Percentiles rank a stretch among this genome's conserved stretches.
phyloP scores from a whole-genome alignment of 768 basidiomycete genomes.

The Tulasnella sp. region DNA sequence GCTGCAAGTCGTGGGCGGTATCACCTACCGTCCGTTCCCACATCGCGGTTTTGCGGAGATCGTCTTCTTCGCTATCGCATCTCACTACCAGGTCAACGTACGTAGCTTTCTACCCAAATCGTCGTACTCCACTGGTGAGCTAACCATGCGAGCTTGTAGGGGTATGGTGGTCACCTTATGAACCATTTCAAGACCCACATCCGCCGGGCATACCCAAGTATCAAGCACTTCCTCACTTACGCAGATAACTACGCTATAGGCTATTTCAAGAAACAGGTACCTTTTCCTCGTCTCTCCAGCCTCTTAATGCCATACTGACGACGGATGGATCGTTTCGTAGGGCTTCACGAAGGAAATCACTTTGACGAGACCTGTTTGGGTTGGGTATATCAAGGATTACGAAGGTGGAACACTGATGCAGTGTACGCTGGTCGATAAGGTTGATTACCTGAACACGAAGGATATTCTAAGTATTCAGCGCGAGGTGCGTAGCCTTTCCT shows the following conservation, averaged over 20 bases:
- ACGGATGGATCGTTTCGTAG: slow-evolving; percentile 18
- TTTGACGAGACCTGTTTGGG: slow-evolving; percentile 86
- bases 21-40: slow-evolving; percentile 93
- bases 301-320: not conserved
- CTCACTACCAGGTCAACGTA: slow-evolving; percentile 96
- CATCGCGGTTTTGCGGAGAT: slow-evolving; percentile 95
- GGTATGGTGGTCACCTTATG: slow-evolving; percentile 98
- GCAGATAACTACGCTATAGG: slow-evolving; percentile 99
- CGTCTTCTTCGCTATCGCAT: slow-evolving; percentile 96
- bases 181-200: slow-evolving; percentile 96
- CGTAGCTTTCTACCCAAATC: slow-evolving; percentile 20
- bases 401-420: slow-evolving; percentile 97
- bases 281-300: not conserved
- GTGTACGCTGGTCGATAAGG: slow-evolving; percentile 88
- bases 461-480: slow-evolving; percentile 72
- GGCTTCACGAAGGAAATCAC: slow-evolving; percentile 97
- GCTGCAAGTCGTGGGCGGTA: slow-evolving; percentile 93
- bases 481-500: slow-evolving; percentile 38
- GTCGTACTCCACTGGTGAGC: not conserved
- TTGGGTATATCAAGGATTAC: slow-evolving; percentile 99
- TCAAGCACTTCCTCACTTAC: slow-evolving; percentile 95
- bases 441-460: slow-evolving; percentile 79
- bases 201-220: slow-evolving; percentile 67
- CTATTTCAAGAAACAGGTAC: slow-evolving; percentile 90
- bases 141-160: slow-evolving; percentile 41